These are phyloP conservation scores for Arthrobotrys megalospora DNA, from an alignment of 2,329 filamentous ascomycete species.

Conservation along the genomic window DNA sequence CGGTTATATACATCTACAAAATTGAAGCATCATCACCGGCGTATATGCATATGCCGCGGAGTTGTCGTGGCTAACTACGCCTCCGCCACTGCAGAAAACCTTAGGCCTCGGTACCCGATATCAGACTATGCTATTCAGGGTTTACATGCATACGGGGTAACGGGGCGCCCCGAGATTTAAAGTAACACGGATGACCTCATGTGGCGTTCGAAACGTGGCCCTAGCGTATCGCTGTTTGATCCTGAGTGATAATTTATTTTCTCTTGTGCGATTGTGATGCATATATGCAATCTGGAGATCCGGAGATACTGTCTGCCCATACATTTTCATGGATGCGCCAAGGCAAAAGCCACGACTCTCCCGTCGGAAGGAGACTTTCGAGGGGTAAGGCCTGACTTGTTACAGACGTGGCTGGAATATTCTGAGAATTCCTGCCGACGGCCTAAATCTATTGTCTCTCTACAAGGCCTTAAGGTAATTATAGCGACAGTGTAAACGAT, in stretches of 20 bases:
- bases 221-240: not conserved
- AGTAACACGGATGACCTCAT: not conserved
- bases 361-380: too few relatives aligned
- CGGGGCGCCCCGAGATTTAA: not conserved
- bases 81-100: too few relatives aligned
- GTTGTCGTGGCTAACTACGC: too few relatives aligned
- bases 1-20: not conserved
- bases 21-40: not conserved
- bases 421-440: too few relatives aligned
- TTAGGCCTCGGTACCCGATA: too few relatives aligned
- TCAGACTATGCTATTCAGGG: too few relatives aligned
- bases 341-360: not conserved
- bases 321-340: not conserved
- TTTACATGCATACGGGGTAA: too few relatives aligned
- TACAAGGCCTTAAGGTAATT: too few relatives aligned
- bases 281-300: not conserved
- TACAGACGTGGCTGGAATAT: too few relatives aligned
- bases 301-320: not conserved
- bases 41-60: not conserved
- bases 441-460: too few relatives aligned
- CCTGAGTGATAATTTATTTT: not conserved
- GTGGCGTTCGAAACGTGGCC: not conserved
- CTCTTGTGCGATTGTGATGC: too few relatives aligned
- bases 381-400: not conserved
- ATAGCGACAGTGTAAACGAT: too few relatives aligned